phyloP scores from a whole-genome alignment of 495 filamentous ascomycete species.

The Penicillium robsamsonii region DNA sequence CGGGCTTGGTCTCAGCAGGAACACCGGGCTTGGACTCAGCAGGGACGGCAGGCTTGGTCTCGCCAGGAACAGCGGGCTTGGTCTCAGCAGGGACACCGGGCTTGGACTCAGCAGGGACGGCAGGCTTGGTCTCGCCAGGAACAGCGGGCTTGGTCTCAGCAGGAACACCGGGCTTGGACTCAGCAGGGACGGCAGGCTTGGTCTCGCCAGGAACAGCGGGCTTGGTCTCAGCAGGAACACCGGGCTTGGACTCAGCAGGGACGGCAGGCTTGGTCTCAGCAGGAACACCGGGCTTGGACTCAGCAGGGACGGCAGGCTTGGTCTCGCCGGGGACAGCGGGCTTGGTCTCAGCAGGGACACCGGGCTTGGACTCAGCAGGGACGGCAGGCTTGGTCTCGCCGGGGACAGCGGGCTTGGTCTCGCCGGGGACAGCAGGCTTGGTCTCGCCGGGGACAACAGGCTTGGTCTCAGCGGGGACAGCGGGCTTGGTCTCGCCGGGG shows the following conservation, averaged over 20 bases:
- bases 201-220: constrained; percentile 3
- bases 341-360: neutral
- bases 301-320: neutral
- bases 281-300: neutral
- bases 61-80: neutral
- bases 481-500: constrained; percentile 11
- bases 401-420: constrained; percentile 15
- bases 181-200: constrained; percentile 4
- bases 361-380: constrained; percentile 3
- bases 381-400: neutral
- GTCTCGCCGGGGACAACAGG: constrained; percentile 3
- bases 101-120: neutral
- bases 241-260: constrained; percentile 1
- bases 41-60: neutral
- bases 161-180: constrained; percentile 8
- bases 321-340: neutral
- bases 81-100: constrained; percentile 3
- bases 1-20: constrained; percentile 9
- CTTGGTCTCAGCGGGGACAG: neutral
- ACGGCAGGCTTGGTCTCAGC: constrained; percentile 5
- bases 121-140: constrained; percentile 1
- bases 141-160: constrained; percentile 16
- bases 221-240: neutral
- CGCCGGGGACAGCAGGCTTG: constrained; percentile 7
- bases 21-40: neutral